Evolutionary conservation across 2,329 filamentous ascomycete species (phyloP), one percentile per base, ranked within the genome.

Genomic region (Neoarthrinium moseri): DNA sequence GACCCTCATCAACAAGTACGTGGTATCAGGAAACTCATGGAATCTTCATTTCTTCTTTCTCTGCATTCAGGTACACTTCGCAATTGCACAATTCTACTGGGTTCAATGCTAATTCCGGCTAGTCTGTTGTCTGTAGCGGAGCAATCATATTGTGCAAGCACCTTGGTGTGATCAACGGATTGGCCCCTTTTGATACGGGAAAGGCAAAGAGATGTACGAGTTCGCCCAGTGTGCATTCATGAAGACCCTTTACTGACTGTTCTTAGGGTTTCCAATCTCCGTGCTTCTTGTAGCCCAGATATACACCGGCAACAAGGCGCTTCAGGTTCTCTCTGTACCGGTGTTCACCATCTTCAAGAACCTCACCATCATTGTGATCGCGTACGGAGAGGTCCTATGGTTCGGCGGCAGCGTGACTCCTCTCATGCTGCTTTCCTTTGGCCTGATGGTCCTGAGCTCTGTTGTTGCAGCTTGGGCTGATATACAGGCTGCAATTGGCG

Each of bases 341-440:
- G 94, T 99, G 17, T 99, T 97, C 73, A 99, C 94, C 45, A 99
- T 99, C 66, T 99, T 97, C 81, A 99, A 97, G 81, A 99, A 99
- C 73, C 71, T 99, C 74, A 96, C 94, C 50, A 99, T 95, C 67
- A 97, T 97, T 60, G 83, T 96, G 54, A 97, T 96, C 61, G 94
- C 94, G 45, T 99, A 99, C 58, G 94, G 94, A 56, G 94, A 99
- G 72, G 92, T 97, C 26, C 80, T 97, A 43, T 97, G 92, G 91
- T 99, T 97, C 57, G 94, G 94, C 51, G 92, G 92, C 62, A 89
- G 84, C 37, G 92, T 99, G 48, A 91, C 88, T 12, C 81, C 86
- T 35, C 83, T 96, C 68, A 85, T 90, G 2, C 81, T 99, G 22
- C 86, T 96, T 61, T 95, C 91, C 4, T 99, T 99, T 60, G 91